Evolutionary conservation across 805 yeast genomes (phyloP), one percentile per base, ranked within the genome.

Genomic region (Jamesozyma spencerorum): DNA sequence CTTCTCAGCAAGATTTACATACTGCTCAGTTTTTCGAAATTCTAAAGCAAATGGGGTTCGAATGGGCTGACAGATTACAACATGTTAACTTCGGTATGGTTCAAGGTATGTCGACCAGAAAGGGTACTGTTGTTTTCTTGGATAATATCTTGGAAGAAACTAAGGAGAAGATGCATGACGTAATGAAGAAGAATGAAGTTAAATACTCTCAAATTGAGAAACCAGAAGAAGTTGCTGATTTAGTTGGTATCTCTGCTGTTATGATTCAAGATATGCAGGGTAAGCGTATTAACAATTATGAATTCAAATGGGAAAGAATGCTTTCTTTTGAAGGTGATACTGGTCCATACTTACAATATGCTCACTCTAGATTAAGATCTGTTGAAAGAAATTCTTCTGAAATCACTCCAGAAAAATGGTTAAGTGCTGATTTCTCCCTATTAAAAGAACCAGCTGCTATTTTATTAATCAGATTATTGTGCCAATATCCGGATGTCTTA

Each of bases 201-300:
- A 92, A 92, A 66, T 92, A 87, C 60, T 81, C 90, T 10, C 95
- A 86, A 68, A 85, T 90, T 51, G 92, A 81, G 59, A 77, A 88
- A 60, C 98, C 97, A 28, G 97, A 90, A 45, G 78, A 78, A 61
- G 83, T 92, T 57, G 97, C 98, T 44, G 97, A 92, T 64, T 72
- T 86, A 55, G 80, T 92, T 45, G 99, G 98, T 62, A 83, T 92
- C 43, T 82, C 96, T 24, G 98, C 98, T 5, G 95, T 92, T 46
- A 88, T 92, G 95, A 85, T 92, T 57, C 99, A 92, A 73, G 99
- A 92, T 66, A 88, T 92, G 97, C 94, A 85, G 67, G 79, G 95
- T 46, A 92, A 92, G 71, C 82, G 99, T 66, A 76, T 90, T 65
- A 87, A 90, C 71, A 90, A 92, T 69, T 92, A 92, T 69, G 85